Percentiles rank a stretch among this genome's conserved stretches.
Conservation (phyloP, 164 flowering plant species). For the Nymphaea colorata region DNA sequence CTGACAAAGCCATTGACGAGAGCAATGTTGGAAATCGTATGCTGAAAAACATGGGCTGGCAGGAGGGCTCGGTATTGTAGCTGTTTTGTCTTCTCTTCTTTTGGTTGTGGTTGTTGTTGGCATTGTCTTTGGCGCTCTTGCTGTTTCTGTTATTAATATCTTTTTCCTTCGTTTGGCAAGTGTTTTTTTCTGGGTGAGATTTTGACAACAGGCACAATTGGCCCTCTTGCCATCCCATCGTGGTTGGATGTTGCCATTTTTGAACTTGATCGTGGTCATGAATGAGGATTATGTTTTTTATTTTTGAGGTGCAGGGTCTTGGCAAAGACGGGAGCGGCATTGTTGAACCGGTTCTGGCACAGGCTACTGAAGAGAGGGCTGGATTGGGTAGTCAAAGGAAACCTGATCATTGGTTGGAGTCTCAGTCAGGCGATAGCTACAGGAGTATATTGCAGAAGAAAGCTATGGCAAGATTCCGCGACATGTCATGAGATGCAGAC, state of each 20-base stretch:
- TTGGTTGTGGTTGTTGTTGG: too few species aligned
- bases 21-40: constrained; percentile 90
- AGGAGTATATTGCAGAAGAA: constrained; percentile 80
- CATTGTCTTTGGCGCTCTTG: too few species aligned
- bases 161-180: background rate
- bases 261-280: background rate
- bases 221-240: background rate
- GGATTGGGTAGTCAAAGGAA: constrained; percentile 89
- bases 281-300: constrained; percentile 3
- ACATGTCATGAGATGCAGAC: constrained; percentile 31
- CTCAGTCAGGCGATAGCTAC: constrained; percentile 88
- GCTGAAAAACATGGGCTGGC: constrained; percentile 99
- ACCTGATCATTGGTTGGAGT: constrained; percentile 66
- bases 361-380: constrained; percentile 54
- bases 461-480: constrained; percentile 84
- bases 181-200: background rate
- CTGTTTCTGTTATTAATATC: too few species aligned
- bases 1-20: constrained; percentile 89
- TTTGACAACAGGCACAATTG: background rate
- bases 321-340: constrained; percentile 98
- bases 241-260: background rate
- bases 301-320: constrained; percentile 45
- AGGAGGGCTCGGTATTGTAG: constrained; percentile 82
- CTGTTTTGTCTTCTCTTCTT: background rate
- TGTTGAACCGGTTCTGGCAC: constrained; percentile 85